A percentile compares a stretch with the other conserved stretches of the same genome.
These are phyloP conservation scores for Rubroboletus pulcherrimus DNA, from an alignment of 768 basidiomycete genomes.

Conservation along the genomic window DNA sequence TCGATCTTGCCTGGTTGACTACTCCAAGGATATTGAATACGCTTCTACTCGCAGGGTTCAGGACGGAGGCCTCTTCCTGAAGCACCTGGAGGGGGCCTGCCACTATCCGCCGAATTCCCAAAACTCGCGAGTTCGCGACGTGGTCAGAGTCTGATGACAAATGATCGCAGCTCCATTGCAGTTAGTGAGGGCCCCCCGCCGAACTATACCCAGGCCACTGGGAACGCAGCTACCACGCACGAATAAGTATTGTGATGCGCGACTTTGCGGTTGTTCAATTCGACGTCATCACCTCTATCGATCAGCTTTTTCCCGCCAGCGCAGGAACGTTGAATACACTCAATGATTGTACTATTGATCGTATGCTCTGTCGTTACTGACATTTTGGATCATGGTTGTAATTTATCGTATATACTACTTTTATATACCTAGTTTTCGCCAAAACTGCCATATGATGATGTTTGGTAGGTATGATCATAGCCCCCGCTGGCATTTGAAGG, in stretches of 20 bases:
- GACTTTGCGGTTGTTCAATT: not conserved
- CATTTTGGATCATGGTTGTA: not conserved
- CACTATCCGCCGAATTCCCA: slow-evolving; percentile 13
- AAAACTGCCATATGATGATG: not conserved
- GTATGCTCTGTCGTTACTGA: not conserved
- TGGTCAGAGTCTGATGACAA: not conserved
- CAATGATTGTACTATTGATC: not conserved
- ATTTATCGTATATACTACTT: not conserved
- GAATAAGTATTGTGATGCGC: not conserved
- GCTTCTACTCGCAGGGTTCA: not conserved
- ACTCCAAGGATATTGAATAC: not conserved
- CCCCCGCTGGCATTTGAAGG: no score
- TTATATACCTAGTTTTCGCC: not conserved
- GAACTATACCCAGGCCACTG: slow-evolving; percentile 21
- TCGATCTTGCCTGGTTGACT: not conserved
- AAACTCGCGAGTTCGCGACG: slow-evolving; percentile 8
- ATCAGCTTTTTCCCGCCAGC: not conserved
- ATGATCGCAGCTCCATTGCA: slow-evolving; percentile 12
- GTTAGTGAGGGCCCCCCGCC: slow-evolving; percentile 22
- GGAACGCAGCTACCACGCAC: not conserved
- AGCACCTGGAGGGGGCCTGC: slow-evolving; percentile 17
- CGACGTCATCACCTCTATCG: not conserved
- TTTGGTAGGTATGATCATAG: no score
- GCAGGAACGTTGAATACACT: not conserved
- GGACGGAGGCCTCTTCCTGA: slow-evolving; percentile 23